Evolutionary conservation across 1,284 basidiomycete species (phyloP), one percentile per base, ranked within the genome.

Genomic region (Trametes polyzona): DNA sequence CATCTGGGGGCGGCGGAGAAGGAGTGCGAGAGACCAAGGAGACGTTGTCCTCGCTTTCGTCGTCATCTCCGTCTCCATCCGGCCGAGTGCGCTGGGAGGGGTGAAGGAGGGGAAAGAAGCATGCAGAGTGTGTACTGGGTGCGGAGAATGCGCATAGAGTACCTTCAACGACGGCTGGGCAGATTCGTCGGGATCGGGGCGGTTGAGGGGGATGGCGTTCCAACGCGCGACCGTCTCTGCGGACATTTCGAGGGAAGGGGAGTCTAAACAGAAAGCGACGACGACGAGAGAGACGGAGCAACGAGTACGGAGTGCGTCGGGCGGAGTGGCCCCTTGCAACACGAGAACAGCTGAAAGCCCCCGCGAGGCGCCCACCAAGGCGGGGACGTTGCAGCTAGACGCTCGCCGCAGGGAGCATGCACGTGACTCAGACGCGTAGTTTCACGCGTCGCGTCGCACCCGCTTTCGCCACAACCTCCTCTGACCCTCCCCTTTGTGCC

Each of bases 21-120:
- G 90, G 89, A 0, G 87, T 81, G 35, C 87, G 82, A 59, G 90
- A 92, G 57, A 83, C 79, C 46, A 92, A 72, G 17, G 88, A 90
- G 33, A 90, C 71, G 61, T 89, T 74, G 69, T 90, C 88, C 51
- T 87, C 71, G 64, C 64, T 67, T n/a, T 64, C 68, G 32, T 74
- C 71, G 46, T 80, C 70, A 62, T 76, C 71, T 39, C 65, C 70
- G 26, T 69, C 70, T 47, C 70, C 71, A 36, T 77, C 67, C 26
- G 55, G 49, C 53, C 69, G 79, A 69, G 81, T 68, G 71, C 86
- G 87, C 89, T 92, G 79, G 74, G 74, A 64, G 67, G 49, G 53
- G 71, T 74, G 66, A 71, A 74, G 62, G 46, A 63, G 62, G 61
- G 48, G 52, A 56, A 57, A 63, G 57, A 57, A 67, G 65, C 61